Evolutionary conservation across 331 rosid species (phyloP).

Genomic region (Acacia pycnantha): DNA sequence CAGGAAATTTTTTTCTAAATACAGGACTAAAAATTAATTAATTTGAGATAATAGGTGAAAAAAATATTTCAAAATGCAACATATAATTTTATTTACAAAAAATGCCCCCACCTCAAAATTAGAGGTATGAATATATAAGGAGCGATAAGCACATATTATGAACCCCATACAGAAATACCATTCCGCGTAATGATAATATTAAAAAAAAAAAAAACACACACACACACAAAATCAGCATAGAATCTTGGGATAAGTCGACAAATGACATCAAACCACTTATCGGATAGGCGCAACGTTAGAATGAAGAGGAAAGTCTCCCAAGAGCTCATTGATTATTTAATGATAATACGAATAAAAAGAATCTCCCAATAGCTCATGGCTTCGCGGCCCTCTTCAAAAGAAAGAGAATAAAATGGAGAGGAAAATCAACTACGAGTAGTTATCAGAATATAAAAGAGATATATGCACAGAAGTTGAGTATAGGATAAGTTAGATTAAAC

Average conservation of each 20-base stretch:
- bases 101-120: no score
- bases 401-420: background rate
- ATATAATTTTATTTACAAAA: no score
- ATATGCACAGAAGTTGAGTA: slow-evolving; percentile 23
- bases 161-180: no score
- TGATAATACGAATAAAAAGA: background rate
- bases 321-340: background rate
- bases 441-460: background rate
- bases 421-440: background rate
- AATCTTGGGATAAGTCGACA: slow-evolving; percentile 24
- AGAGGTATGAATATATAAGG: no score
- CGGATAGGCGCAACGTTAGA: background rate
- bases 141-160: no score
- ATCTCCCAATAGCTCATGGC: slow-evolving; percentile 10
- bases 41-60: no score
- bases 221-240: slow-evolving; percentile 6
- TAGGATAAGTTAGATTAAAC: background rate
- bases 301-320: background rate
- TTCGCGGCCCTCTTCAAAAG: background rate
- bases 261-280: background rate
- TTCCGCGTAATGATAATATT: background rate
- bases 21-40: no score
- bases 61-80: no score
- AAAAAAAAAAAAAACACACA: slow-evolving; percentile 7
- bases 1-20: no score